Percentiles rank a stretch among this genome's conserved stretches.
phyloP scores from a whole-genome alignment of 2,329 filamentous ascomycete species.

The Geosmithia morbida region DNA sequence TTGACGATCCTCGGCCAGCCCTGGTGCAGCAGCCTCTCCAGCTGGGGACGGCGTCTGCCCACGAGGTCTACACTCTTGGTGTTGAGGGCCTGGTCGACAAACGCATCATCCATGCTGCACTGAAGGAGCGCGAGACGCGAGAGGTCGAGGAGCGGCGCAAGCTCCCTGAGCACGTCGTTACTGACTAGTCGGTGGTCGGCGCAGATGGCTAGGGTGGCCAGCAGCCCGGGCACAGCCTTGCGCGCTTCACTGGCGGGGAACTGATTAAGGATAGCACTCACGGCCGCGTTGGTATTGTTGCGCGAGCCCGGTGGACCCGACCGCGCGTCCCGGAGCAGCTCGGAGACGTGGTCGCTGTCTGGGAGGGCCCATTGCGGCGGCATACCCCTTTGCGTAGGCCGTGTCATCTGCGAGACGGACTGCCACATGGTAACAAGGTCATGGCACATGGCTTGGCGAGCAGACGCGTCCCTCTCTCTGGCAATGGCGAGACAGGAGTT shows the following conservation, averaged over 20 bases:
- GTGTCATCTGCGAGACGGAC: constrained; percentile 18
- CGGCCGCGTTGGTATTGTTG: constrained; percentile 5
- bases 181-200: constrained; percentile 10
- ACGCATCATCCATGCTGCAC: constrained; percentile 5
- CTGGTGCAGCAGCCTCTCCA: background rate
- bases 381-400: constrained; percentile 10
- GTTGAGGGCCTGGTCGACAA: constrained; percentile 6
- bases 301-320: too few species aligned
- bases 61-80: background rate
- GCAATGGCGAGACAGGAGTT: constrained; percentile 14
- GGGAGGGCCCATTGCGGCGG: constrained; percentile 15
- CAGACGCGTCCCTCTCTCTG: constrained; percentile 4
- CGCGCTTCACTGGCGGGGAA: constrained; percentile 9
- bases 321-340: background rate
- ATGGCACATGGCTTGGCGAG: constrained; percentile 8
- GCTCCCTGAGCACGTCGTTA: constrained; percentile 3
- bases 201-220: constrained; percentile 15
- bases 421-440: constrained; percentile 21
- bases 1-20: background rate
- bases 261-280: constrained; percentile 17
- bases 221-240: constrained; percentile 14
- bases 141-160: constrained; percentile 15
- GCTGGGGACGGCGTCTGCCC: background rate
- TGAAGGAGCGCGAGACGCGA: constrained; percentile 9
- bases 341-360: background rate